Conservation (phyloP, 768 basidiomycete genomes). For the Hirschioporus abietinus region DNA sequence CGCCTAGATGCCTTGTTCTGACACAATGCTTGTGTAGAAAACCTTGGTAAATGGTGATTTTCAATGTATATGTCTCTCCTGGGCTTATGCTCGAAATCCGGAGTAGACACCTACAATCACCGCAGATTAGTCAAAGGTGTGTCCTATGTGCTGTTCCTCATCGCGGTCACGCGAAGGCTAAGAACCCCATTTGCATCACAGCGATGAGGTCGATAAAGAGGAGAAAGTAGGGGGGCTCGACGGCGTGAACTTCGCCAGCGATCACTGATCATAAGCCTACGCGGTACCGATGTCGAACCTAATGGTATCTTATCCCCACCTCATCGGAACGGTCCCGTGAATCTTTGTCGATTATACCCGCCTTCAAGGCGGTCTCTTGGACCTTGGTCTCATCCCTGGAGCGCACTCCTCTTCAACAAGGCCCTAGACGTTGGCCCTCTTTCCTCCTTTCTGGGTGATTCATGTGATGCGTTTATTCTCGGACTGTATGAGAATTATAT, state of each 20-base stretch:
- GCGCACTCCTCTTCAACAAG: not conserved
- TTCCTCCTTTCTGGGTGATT: not conserved
- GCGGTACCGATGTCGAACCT: not conserved
- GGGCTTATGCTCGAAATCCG: no score
- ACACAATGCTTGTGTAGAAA: no score
- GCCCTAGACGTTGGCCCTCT: not conserved
- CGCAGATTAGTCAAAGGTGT: not conserved
- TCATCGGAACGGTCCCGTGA: not conserved
- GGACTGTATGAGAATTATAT: not conserved
- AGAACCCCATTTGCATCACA: not conserved
- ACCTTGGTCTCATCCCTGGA: not conserved
- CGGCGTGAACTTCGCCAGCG: not conserved
- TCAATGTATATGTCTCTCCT: no score
- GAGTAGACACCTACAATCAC: not conserved
- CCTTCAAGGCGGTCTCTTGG: not conserved
- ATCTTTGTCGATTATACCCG: not conserved
- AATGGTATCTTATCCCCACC: not conserved
- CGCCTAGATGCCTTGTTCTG: no score
- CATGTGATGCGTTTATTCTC: not conserved
- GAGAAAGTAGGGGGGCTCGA: not conserved
- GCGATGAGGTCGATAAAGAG: not conserved
- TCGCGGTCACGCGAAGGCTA: not conserved
- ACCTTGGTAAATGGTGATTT: no score
- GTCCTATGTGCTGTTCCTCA: not conserved
- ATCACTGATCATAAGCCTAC: no score